Base-by-base conservation (phyloP, 345 rosid species). In the Noccaea bulbosa region DNA sequence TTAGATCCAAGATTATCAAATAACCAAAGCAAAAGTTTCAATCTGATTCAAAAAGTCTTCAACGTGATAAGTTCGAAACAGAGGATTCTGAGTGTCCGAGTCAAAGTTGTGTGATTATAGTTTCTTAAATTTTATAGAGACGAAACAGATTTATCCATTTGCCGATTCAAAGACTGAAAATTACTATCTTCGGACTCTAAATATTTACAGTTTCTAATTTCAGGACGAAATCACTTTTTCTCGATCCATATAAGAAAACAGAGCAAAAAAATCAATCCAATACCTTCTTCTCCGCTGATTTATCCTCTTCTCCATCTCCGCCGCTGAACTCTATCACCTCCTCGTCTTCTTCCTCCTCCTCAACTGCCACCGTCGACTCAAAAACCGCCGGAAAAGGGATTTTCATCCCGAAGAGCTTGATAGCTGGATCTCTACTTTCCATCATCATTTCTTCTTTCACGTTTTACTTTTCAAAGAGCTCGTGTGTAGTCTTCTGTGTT, bases 351-450 rank as follows among this genome's bases (percentile, higher is more conserved):
- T 58, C 76, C 10, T 63, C 76, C 4, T 72, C 75, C 9, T 17
- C 56, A 1, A 15, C 65, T 3, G 34, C 22, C 11, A 52, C 54
- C 48, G 52, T 14, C 40, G 72, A 51, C 4, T 66, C 41, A 50
- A 50, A 43, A 59, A 41, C 83, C 8, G 80, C 51, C 49, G 82
- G 80, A 2, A 92, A 73, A 24, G 85, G 80, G 38, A 92, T 87
- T 61, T 82, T 89, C 84, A 47, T 85, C 1, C 98, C 96, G 70
- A 92, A 92, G 80, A 92, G 93, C 83, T 60, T 89, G 76, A 92
- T 84, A 54, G 88, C 85, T 3, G 90, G 81, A 65, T 89, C 88
- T 67, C 77, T 78, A 77, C 10, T 86, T 56, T 79, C 80, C 43
- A 53, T 75, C 89, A 84, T 88, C 79, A 62, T 66, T 51, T 38